These are phyloP conservation scores for Wallacemonas sp. DNA, from an alignment of 208 protist genomes.

Conservation along the genomic window DNA sequence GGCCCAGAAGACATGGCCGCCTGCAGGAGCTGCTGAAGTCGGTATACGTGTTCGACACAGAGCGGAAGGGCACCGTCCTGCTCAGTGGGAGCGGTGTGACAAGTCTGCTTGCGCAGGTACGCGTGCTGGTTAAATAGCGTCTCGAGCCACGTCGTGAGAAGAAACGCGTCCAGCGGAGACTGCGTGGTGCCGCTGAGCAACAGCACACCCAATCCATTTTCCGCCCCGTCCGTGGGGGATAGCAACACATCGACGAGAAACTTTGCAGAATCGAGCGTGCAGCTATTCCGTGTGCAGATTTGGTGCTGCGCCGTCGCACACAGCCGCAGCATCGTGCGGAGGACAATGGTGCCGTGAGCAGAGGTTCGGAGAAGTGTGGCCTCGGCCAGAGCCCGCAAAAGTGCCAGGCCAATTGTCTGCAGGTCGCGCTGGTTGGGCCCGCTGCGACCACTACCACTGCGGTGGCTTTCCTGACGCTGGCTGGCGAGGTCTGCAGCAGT, in stretches of 20 bases:
- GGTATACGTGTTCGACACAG: slow-evolving; percentile 8
- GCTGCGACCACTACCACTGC: no score
- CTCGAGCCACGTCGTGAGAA: background rate
- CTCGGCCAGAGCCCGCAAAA: slow-evolving; percentile 1
- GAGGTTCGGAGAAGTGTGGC: background rate
- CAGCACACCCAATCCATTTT: no score
- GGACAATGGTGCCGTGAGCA: background rate
- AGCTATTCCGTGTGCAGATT: background rate
- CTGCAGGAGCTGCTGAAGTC: background rate
- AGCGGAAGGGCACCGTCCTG: background rate
- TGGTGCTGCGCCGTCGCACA: no score
- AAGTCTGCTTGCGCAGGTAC: background rate
- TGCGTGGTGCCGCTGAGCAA: no score
- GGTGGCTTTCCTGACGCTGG: background rate
- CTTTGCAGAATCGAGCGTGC: background rate
- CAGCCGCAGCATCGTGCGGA: background rate
- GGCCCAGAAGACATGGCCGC: background rate
- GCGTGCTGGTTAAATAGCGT: slow-evolving; percentile 5
- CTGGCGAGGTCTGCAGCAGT: background rate
- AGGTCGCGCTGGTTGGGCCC: background rate
- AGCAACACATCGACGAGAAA: background rate
- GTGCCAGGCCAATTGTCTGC: background rate
- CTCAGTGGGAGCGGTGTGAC: no score
- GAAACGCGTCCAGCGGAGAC: background rate
- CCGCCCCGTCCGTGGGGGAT: background rate